Evolutionary conservation across 345 rosid species (phyloP).

Genomic region (Trapa bicornis): DNA sequence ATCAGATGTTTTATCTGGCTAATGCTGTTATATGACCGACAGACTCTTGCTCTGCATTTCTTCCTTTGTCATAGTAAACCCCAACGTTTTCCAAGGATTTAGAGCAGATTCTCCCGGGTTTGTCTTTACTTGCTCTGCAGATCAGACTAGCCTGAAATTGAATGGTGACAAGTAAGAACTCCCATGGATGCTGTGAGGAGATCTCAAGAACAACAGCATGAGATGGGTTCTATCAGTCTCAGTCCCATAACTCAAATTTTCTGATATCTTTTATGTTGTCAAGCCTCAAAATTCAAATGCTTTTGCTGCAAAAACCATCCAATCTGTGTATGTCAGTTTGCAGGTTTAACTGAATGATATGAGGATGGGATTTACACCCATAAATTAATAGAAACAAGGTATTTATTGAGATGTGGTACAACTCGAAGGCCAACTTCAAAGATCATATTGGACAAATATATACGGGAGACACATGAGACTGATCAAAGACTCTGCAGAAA

Average conservation of each 20-base stretch:
- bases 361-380: not conserved
- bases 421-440: not conserved
- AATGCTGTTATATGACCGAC: not conserved
- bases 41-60: not conserved
- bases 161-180: not conserved
- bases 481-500: not conserved
- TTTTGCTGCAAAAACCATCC: no score
- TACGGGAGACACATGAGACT: not conserved
- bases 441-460: not conserved
- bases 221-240: not conserved
- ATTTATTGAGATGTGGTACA: not conserved
- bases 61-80: not conserved
- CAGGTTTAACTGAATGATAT: no score
- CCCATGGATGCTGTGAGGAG: not conserved
- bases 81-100: not conserved
- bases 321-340: no score
- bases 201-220: not conserved
- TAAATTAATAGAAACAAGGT: not conserved
- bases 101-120: not conserved
- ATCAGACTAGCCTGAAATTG: not conserved
- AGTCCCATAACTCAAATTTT: no score
- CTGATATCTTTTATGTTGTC: no score
- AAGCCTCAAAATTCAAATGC: no score
- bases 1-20: not conserved
- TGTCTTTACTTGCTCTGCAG: not conserved